Base-by-base conservation (phyloP, 495 filamentous ascomycete species). In the Thermochaetoides thermophila region DNA sequence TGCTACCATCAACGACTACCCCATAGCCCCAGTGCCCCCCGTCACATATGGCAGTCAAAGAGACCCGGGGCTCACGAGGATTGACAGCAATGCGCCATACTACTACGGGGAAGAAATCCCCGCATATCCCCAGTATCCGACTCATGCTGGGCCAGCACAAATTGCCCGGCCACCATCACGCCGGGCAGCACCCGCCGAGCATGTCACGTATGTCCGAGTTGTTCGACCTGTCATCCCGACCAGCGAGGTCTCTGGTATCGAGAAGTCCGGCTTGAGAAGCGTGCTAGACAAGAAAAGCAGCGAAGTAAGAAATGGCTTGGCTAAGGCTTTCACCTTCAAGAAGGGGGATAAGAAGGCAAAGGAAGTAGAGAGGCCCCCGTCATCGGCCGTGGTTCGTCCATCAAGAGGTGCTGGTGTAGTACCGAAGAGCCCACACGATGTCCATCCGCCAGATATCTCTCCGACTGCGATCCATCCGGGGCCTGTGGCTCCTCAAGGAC, bases 251-350 rank as follows among this genome's bases (percentile, higher is more conserved):
- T 63, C 61, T 1, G 63, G 60, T 16, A 68, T 68, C 40, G 64
- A 70, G 39, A 61, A 66, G 37, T 67, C 64, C 2, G 57, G 59
- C 1, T 57, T 69, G 29, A 50, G 66, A 20, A 60, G 53, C 30
- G 52, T 51, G 6, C 50, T 71, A 43, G 66, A 71, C 44, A 68
- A 63, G 53, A 67, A 62, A 41, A 70, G 66, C 38, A 60, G 66
- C 25, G 56, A 57, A 1, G 55, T 69, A 12, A 53, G 68, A 21
- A 68, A 65, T 29, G 63, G 60, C 1, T 42, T 71, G 0, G 59
- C 58, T 10, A 64, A 64, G 34, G 60, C 59, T 0, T 62, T 64
- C 30, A 47, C 45, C 8, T 64, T 68, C 23, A 56, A 56, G 24
- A 50, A 35, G 12, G 62, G 60, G 45, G 66, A 61, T 39, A 64